These are phyloP conservation scores for Spergularia marina DNA, from an alignment of 148 eudicot species.

Conservation along the genomic window DNA sequence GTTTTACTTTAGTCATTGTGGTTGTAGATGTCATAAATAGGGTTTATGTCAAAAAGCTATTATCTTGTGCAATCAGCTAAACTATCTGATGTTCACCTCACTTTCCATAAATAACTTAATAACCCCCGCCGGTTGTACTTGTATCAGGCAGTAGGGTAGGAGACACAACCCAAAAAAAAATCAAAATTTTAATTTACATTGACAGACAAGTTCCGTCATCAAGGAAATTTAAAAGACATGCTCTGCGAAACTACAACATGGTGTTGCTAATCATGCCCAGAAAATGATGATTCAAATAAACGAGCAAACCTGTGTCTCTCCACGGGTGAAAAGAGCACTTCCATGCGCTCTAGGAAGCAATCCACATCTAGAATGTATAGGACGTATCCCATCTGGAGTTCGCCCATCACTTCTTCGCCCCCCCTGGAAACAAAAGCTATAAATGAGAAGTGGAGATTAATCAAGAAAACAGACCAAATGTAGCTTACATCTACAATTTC, in stretches of 20 bases:
- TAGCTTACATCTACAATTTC: not conserved
- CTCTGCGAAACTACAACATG: not conserved
- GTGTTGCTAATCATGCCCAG: not conserved
- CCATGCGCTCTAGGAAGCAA: conserved; percentile 99
- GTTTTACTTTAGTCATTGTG: not conserved
- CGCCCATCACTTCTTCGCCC: conserved; percentile 98
- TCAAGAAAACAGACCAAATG: not conserved
- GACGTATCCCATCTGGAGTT: conserved; percentile 70
- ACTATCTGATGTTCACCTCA: not conserved
- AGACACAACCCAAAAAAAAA: not conserved
- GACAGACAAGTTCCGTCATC: not conserved
- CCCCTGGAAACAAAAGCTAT: conserved; percentile 44
- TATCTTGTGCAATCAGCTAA: not conserved
- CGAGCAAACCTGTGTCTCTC: conserved; percentile 92
- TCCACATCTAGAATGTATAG: conserved; percentile 76
- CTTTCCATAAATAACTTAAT: not conserved
- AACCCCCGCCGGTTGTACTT: not conserved
- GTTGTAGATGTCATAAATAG: not conserved
- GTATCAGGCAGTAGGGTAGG: not conserved
- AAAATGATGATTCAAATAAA: conserved; percentile 1
- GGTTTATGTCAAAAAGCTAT: not conserved
- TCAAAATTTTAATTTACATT: not conserved
- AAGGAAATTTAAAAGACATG: not conserved
- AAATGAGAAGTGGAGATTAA: conserved; percentile 14
- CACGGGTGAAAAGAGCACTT: conserved; percentile 98